Evolutionary conservation across 1,139 yeast species (phyloP).

Genomic region (Nematodospora anomalae): DNA sequence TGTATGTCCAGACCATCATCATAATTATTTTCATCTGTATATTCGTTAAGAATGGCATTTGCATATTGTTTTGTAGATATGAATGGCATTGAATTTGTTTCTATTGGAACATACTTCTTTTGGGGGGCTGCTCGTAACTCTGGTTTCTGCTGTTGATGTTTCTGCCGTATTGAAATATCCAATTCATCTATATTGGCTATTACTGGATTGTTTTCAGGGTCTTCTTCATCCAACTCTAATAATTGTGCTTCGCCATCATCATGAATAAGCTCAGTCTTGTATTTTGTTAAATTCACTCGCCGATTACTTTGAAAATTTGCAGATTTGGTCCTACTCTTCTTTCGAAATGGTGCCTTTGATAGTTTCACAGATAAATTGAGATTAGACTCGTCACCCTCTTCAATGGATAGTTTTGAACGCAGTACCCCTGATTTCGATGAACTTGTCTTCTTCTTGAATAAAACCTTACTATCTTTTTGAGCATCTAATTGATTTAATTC

Average conservation of each 20-base stretch:
- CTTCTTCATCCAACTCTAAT: constrained; percentile 15
- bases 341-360: constrained; percentile 1
- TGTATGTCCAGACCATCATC: constrained; percentile 16
- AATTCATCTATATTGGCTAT: constrained; percentile 21
- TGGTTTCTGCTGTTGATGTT: neutral
- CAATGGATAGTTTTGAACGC: constrained; percentile 10
- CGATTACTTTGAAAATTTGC: neutral
- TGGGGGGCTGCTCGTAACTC: neutral
- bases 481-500: constrained; percentile 5
- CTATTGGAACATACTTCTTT: constrained; percentile 15
- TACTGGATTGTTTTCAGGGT: constrained; percentile 23
- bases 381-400: constrained; percentile 4
- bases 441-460: constrained; percentile 8
- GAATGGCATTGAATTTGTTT: constrained; percentile 7
- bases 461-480: constrained; percentile 3
- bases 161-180: constrained; percentile 4
- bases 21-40: constrained; percentile 13
- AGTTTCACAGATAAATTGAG: neutral
- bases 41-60: constrained; percentile 11
- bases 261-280: constrained; percentile 1
- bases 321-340: neutral
- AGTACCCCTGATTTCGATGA: constrained; percentile 2
- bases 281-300: constrained; percentile 6
- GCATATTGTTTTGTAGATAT: constrained; percentile 10
- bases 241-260: constrained; percentile 4